A percentile compares a stretch with the other conserved stretches of the same genome.
phyloP scores from a whole-genome alignment of 257 asterid genomes.

The Solanum boliviense region DNA sequence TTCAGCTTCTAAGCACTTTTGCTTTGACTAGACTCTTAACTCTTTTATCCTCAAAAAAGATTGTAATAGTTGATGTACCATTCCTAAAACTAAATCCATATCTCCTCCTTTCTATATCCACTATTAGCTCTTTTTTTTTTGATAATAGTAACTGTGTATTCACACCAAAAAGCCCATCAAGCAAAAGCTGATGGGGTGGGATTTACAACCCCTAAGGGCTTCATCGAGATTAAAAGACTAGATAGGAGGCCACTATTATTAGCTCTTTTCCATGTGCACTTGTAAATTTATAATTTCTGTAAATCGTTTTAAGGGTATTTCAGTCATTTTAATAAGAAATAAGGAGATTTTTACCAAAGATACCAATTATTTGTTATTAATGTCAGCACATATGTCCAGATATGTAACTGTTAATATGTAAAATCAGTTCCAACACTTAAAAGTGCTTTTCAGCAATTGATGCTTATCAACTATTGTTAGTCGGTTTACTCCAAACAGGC shows the following conservation, averaged over 20 bases:
- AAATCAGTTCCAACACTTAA: not conserved
- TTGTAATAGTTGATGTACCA: not conserved
- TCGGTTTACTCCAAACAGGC: not conserved
- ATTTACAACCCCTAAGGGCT: too few species aligned
- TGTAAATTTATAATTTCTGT: not conserved
- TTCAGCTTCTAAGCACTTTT: not conserved
- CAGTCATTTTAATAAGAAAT: not conserved
- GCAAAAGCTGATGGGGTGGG: too few species aligned
- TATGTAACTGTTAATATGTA: not conserved
- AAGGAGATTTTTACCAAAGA: not conserved
- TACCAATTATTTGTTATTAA: not conserved
- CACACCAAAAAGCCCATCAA: too few species aligned
- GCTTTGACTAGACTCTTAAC: not conserved
- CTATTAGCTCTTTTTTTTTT: not conserved
- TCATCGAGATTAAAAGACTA: too few species aligned
- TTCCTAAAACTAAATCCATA: not conserved
- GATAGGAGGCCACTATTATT: too few species aligned
- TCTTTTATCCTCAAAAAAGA: not conserved
- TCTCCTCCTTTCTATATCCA: not conserved
- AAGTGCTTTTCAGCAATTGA: not conserved
- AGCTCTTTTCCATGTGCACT: not conserved
- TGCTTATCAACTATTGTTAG: not conserved
- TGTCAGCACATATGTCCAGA: not conserved
- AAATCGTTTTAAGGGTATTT: not conserved
- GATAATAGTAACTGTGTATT: too few species aligned